Evolutionary conservation across 257 asterid genomes (phyloP).

Genomic region (Agastache rugosa): DNA sequence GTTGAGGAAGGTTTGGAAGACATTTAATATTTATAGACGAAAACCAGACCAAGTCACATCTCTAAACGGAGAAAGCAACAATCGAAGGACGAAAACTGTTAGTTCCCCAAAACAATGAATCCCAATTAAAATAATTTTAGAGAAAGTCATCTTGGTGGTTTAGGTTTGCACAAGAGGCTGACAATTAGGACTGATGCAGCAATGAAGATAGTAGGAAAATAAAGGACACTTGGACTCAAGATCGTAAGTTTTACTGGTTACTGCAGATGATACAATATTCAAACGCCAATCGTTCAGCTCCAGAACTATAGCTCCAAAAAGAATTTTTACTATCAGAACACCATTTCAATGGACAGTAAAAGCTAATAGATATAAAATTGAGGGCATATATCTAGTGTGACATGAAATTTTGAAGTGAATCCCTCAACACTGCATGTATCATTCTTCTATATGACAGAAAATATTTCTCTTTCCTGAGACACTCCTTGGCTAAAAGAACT

Average conservation of each 20-base stretch:
- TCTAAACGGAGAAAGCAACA: constrained; percentile 9
- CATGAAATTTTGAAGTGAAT: not conserved
- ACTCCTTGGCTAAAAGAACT: constrained; percentile 40
- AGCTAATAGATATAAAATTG: not conserved
- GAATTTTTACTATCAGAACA: constrained; percentile 7
- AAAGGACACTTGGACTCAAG: constrained; percentile 5
- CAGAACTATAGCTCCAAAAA: not conserved
- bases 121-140: constrained; percentile 11
- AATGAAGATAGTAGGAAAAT: constrained; percentile 15
- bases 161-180: not conserved
- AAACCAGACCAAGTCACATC: constrained; percentile 22
- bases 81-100: not conserved
- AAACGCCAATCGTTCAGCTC: not conserved
- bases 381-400: constrained; percentile 4
- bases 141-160: constrained; percentile 16
- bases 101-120: constrained; percentile 15
- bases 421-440: not conserved
- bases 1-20: constrained; percentile 21
- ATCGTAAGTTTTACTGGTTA: not conserved
- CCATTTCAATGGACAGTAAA: constrained; percentile 4
- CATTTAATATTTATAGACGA: constrained; percentile 13
- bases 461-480: not conserved
- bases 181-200: constrained; percentile 22
- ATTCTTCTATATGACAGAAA: not conserved
- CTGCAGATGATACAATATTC: constrained; percentile 12